Conservation (phyloP, 192 early-diverging fungal species). For the Diversispora epigaea region DNA sequence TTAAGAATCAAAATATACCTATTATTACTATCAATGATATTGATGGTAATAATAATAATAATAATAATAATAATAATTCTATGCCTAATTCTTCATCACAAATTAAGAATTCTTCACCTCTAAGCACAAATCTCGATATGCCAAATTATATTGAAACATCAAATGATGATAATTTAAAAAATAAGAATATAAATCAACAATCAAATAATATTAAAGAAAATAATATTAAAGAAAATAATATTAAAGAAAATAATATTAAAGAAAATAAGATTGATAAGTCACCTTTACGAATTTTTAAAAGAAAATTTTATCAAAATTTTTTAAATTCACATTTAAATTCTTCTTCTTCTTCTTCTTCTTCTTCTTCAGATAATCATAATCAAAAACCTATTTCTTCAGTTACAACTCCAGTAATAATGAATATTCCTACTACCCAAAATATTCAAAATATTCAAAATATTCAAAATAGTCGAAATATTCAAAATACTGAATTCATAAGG, state of each 20-base stretch:
- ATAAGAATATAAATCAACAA: not conserved
- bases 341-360: too few species aligned
- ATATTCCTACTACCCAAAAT: not conserved
- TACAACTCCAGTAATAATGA: too few species aligned
- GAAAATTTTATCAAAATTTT: conserved; percentile 24
- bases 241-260: not conserved
- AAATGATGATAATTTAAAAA: not conserved
- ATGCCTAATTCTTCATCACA: not conserved
- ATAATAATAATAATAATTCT: not conserved
- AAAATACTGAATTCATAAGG: not conserved
- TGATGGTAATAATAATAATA: not conserved
- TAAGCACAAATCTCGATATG: not conserved
- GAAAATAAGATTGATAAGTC: conserved; percentile 8
- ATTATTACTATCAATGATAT: too few species aligned
- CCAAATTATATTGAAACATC: not conserved
- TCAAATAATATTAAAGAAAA: not conserved
- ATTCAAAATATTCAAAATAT: not conserved
- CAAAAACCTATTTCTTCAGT: not conserved
- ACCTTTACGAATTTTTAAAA: conserved; percentile 20
- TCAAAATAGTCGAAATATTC: too few species aligned
- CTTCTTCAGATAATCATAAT: too few species aligned
- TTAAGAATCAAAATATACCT: too few species aligned
- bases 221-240: not conserved
- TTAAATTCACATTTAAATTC: not conserved
- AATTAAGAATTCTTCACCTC: not conserved